phyloP scores from a whole-genome alignment of 257 asterid genomes.

The Ocimum tenuiflorum region DNA sequence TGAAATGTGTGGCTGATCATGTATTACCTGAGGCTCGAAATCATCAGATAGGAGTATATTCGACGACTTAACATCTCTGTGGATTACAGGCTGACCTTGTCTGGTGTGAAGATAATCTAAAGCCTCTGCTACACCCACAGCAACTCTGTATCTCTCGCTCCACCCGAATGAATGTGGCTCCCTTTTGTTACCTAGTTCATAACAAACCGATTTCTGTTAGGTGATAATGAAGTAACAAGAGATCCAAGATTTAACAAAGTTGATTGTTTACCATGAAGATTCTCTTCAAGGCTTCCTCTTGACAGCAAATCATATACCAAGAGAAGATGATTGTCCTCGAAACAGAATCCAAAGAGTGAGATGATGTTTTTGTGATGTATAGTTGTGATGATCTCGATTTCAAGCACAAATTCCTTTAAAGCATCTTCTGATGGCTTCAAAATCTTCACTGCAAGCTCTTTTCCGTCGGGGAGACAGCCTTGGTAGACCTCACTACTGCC shows the following conservation, averaged over 20 bases:
- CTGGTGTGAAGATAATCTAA: constrained; percentile 77
- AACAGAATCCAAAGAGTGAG: constrained; percentile 89
- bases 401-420: constrained; percentile 64
- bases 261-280: constrained; percentile 62
- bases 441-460: constrained; percentile 90
- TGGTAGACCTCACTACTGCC: constrained; percentile 86
- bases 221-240: neutral
- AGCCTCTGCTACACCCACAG: constrained; percentile 93
- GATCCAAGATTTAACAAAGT: neutral
- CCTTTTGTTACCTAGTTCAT: constrained; percentile 46
- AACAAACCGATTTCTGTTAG: neutral
- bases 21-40: constrained; percentile 82
- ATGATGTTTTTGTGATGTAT: constrained; percentile 83
- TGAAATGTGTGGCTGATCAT: neutral
- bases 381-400: constrained; percentile 79
- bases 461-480: constrained; percentile 79
- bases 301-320: constrained; percentile 83
- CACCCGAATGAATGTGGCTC: constrained; percentile 51
- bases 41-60: constrained; percentile 75
- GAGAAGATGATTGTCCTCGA: constrained; percentile 60
- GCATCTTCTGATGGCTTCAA: constrained; percentile 69
- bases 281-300: constrained; percentile 99
- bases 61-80: constrained; percentile 90
- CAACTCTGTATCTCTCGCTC: constrained; percentile 71
- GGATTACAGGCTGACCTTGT: constrained; percentile 68